These are phyloP conservation scores for Beta lomatogona DNA, from an alignment of 179 eudicot genomes.

Conservation along the genomic window DNA sequence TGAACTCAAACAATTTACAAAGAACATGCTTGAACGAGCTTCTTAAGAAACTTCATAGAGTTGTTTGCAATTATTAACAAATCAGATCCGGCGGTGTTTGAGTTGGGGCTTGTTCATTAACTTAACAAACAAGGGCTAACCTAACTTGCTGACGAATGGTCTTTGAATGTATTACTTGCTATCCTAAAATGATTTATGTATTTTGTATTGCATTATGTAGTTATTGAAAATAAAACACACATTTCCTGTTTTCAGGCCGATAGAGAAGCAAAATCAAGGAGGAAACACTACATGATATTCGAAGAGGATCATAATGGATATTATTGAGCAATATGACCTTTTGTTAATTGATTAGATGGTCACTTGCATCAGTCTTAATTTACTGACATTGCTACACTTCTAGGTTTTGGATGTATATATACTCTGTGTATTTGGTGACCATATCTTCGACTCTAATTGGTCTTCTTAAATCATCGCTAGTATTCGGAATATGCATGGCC, in stretches of 20 bases:
- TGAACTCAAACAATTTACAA: too few relatives aligned
- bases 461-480: background rate
- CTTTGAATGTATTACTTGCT: too few relatives aligned
- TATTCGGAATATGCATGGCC: too few relatives aligned
- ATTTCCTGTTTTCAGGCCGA: slow-evolving; percentile 48
- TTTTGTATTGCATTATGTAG: background rate
- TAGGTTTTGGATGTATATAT: slow-evolving; percentile 16
- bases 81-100: too few relatives aligned
- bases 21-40: too few relatives aligned
- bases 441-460: background rate
- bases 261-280: slow-evolving; percentile 64
- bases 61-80: too few relatives aligned
- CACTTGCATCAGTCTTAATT: background rate
- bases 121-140: too few relatives aligned
- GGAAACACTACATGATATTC: slow-evolving; percentile 51
- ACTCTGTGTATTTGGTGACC: background rate
- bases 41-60: too few relatives aligned
- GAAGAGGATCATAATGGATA: slow-evolving; percentile 51
- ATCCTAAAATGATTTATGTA: too few relatives aligned
- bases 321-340: slow-evolving; percentile 7
- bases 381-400: background rate
- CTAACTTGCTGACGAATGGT: too few relatives aligned
- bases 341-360: background rate
- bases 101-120: too few relatives aligned
- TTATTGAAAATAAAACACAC: too few relatives aligned